Base-by-base conservation (phyloP, 148 eudicot species). In the Agrostemma githago region DNA sequence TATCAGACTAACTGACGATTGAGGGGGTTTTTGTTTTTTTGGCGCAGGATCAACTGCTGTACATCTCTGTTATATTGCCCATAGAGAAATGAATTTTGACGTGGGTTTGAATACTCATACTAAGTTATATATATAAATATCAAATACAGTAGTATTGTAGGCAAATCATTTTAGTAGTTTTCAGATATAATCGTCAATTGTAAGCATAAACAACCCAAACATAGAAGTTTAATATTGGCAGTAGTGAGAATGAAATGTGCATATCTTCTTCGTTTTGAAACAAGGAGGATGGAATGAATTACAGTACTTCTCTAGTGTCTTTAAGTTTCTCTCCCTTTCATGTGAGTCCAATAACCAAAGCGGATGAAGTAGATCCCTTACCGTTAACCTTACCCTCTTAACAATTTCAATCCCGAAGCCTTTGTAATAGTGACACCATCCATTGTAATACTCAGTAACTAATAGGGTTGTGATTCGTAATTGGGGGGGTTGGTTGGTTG, bases 11-110 rank as follows among this genome's bases (percentile, higher is more conserved):
- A 62, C 62, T 71, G 17, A 20, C 38, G 42, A 62, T 37, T 8
- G 38, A 37, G 34, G 34, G 34, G 34, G 15, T 40, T 62, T 66
- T 5, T 1, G 53, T 26, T 71, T 58, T 62, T 7, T 38, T 80
- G 76, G 40, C 66, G 82, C 82, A 80, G 82, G 79, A 69, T 76
- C 76, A 71, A 80, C 71, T 63, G 78, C 46, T 80, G 82, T 80
- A 80, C 76, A 80, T 76, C 72, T 65, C 72, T 75, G 62, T 75
- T 56, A 61, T 60, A 51, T 65, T 44, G 57, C 76, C 79, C 39
- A 43, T 71, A n/a, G 42, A 80, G 79, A 76, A 66, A 38, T 76
- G 72, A 64, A 12, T 66, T 71, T 79, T 79, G 42, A 70, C 67
- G 16, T 41, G 70, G 65, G 62, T 70, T 65, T 75, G 72, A 66